Evolutionary conservation across 2,329 filamentous ascomycete species (phyloP), one percentile per base, ranked within the genome.

Genomic region (Talaromyces sp.): DNA sequence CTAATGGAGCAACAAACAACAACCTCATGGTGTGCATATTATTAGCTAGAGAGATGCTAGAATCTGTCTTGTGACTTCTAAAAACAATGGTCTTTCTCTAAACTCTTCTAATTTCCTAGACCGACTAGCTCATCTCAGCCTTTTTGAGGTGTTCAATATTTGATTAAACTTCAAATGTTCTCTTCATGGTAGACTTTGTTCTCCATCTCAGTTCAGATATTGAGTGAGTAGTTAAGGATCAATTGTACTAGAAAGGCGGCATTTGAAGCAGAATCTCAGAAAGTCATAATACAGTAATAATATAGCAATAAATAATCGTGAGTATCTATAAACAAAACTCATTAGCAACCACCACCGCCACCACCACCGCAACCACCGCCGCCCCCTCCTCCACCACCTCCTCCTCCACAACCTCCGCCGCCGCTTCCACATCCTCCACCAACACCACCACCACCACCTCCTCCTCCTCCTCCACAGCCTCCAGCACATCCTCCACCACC

Each of bases 401-500:
- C 60, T 10, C 60, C 47, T 8, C 60, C 50, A 23, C 58, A 36
- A 51, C 74, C 44, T 12, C 56, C 27, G 52, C 69, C 65, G 14
- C 64, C 72, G n/a, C 70, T 68, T 5, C 67, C 61, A 5, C 68
- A 69, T 2, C 60, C 60, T 5, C 60, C 55, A 3, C 60, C 40
- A 10, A 52, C 52, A 51, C 74, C 14, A 34, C 28, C 40, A 31
- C 78, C 74, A 1, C 78, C 72, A 3, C 78, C 76, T 42, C 81
- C 78, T 52, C 80, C 79, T 6, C 76, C 77, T 0, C 78, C 77
- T 0, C 79, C 73, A 2, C 77, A 78, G 2, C 75, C 75, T 66
- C 78, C 71, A 47, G 82, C 85, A 2, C 67, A 66, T 23, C 67
- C 68, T 8, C 63, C 65, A 2, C 57, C 70, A 16, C 70, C 69